These are phyloP conservation scores for Ceratocystiopsis minuta DNA, from an alignment of 2,329 filamentous ascomycete species.

Conservation along the genomic window DNA sequence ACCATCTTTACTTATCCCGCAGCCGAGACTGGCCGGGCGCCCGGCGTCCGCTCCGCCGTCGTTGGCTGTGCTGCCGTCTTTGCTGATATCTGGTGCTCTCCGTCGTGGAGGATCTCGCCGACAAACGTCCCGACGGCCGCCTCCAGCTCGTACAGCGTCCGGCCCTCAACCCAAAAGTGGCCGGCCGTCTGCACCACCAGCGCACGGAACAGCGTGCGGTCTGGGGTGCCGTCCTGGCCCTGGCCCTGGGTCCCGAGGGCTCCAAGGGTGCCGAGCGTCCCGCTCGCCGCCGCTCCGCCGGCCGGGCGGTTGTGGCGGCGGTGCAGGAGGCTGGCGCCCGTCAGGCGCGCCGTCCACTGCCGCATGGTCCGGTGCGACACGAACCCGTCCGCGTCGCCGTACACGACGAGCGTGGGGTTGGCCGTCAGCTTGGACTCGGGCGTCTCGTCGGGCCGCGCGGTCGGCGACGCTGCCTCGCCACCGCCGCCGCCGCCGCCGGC, in stretches of 20 bases:
- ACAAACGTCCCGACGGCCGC: slow-evolving; percentile 16
- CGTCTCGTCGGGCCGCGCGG: slow-evolving; percentile 6
- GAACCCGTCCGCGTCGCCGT: slow-evolving; percentile 60
- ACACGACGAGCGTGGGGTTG: slow-evolving; percentile 50
- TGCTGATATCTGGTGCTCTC: background rate
- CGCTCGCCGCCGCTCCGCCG: too few relatives aligned
- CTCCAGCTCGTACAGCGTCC: slow-evolving; percentile 18
- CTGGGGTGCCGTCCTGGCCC: background rate
- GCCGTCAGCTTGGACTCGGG: slow-evolving; percentile 36
- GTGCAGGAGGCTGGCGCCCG: slow-evolving; percentile 11
- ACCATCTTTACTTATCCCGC: background rate
- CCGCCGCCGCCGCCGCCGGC: slow-evolving; percentile 1
- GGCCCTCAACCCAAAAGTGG: slow-evolving; percentile 35
- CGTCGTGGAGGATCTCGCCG: slow-evolving; percentile 6
- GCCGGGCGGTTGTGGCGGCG: background rate
- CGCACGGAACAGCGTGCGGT: slow-evolving; percentile 21
- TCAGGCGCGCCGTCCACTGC: slow-evolving; percentile 40
- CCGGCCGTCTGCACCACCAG: slow-evolving; percentile 28
- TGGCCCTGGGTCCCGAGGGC: too few relatives aligned
- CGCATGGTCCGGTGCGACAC: slow-evolving; percentile 46
- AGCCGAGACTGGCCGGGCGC: background rate
- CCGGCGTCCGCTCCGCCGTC: background rate
- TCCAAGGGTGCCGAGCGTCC: too few relatives aligned
- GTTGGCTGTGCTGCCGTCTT: background rate
- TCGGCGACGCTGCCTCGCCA: too few relatives aligned